These are phyloP conservation scores for Pharus latifolius DNA, from an alignment of 176 grass and related monocot species.

Conservation along the genomic window DNA sequence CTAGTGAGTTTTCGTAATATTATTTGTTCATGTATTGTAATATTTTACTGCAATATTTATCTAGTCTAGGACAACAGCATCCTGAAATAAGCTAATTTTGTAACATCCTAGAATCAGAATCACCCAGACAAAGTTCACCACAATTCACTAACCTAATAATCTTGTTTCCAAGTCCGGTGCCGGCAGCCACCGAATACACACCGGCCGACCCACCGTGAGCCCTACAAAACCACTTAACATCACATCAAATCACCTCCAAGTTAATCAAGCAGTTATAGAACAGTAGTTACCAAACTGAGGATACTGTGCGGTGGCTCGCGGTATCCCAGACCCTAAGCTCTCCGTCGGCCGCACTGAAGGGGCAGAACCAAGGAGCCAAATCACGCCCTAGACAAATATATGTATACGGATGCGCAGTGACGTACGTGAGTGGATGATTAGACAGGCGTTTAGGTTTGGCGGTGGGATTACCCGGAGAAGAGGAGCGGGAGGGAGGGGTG, in stretches of 20 bases:
- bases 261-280: not conserved
- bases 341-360: conserved; percentile 56
- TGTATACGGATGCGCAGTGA: not conserved
- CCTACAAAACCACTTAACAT: conserved; percentile 32
- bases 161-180: conserved; percentile 31
- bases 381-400: not conserved
- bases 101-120: not conserved
- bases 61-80: not conserved
- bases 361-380: not conserved
- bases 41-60: no score
- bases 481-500: conserved; percentile 56
- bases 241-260: not conserved
- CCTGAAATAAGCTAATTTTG: no score
- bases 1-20: no score
- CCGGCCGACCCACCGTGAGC: conserved; percentile 71
- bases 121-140: not conserved
- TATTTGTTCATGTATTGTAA: no score
- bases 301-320: conserved; percentile 54
- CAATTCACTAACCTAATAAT: conserved; percentile 42
- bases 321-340: conserved; percentile 86
- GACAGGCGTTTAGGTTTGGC: not conserved
- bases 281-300: conserved; percentile 45
- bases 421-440: not conserved
- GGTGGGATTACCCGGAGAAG: conserved; percentile 65
- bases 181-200: conserved; percentile 56